Conservation (phyloP, 202 grass and related monocot genomes). For the Brachypodium distachyon region DNA sequence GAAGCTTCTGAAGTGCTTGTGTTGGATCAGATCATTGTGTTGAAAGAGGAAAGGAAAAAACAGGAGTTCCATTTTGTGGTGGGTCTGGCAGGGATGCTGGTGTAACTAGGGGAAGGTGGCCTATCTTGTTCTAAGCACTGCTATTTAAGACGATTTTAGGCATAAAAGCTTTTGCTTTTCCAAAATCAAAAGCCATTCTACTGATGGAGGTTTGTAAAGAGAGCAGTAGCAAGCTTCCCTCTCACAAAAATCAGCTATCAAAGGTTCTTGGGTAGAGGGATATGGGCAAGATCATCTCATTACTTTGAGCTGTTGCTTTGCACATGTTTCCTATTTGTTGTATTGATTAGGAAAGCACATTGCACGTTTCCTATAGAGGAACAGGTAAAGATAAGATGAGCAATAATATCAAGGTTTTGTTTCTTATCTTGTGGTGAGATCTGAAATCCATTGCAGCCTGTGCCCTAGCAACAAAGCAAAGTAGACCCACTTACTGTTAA, state of each 20-base stretch:
- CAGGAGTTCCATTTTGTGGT: constrained; percentile 6
- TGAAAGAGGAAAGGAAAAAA: not conserved
- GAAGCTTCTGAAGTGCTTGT: constrained; percentile 19
- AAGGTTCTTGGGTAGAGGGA: constrained; percentile 3
- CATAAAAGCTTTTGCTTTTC: constrained; percentile 22
- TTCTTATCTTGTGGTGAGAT: constrained; percentile 29
- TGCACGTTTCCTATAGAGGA: constrained; percentile 20
- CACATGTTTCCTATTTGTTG: constrained; percentile 16
- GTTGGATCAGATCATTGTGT: constrained; percentile 16
- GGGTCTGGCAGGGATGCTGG: not conserved
- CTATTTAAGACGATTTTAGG: constrained; percentile 30
- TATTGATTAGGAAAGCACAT: constrained; percentile 16
- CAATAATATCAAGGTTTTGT: constrained; percentile 21
- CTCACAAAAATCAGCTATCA: constrained; percentile 9
- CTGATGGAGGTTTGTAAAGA: constrained; percentile 6
- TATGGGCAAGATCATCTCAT: constrained; percentile 4
- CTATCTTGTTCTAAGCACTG: constrained; percentile 19
- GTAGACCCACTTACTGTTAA: constrained; percentile 18
- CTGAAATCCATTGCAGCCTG: constrained; percentile 14
- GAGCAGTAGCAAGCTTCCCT: not conserved
- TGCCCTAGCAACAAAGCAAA: not conserved
- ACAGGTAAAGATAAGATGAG: constrained; percentile 16
- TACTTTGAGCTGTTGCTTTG: constrained; percentile 9
- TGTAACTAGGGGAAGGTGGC: constrained; percentile 19
- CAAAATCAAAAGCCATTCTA: constrained; percentile 18